Percentiles rank a stretch among this genome's conserved stretches.
Evolutionary conservation across 2,329 filamentous ascomycete genomes (phyloP).

Genomic region (Huntiella moniliformis): DNA sequence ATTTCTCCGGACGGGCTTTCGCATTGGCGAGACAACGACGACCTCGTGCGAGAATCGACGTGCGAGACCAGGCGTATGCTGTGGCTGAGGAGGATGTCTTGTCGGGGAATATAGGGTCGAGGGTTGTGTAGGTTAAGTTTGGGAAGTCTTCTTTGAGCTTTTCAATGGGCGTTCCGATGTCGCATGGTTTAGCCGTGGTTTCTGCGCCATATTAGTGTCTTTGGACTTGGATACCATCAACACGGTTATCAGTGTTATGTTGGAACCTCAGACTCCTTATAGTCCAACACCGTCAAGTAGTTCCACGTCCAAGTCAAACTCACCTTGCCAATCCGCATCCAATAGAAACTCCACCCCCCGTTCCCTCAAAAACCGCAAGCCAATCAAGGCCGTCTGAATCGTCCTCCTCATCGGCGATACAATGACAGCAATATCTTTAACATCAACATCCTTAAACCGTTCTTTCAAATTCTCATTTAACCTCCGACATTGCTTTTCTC

Average conservation of each 20-base stretch:
- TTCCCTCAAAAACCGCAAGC: slow-evolving; percentile 38
- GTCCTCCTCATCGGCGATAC: slow-evolving; percentile 48
- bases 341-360: slow-evolving; percentile 34
- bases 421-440: slow-evolving; percentile 30
- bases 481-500: slow-evolving; percentile 27
- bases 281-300: neutral
- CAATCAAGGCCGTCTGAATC: slow-evolving; percentile 41
- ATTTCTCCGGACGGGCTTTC: slow-evolving; percentile 34
- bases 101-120: slow-evolving; percentile 44
- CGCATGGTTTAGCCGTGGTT: slow-evolving; percentile 38
- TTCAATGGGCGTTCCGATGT: slow-evolving; percentile 34
- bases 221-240: neutral
- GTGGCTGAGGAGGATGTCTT: slow-evolving; percentile 31
- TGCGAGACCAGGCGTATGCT: slow-evolving; percentile 33
- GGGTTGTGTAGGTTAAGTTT: slow-evolving; percentile 31
- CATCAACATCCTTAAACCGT: slow-evolving; percentile 18
- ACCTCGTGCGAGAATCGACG: slow-evolving; percentile 35
- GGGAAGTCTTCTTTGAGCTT: slow-evolving; percentile 32
- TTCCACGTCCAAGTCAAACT: slow-evolving; percentile 4
- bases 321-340: slow-evolving; percentile 48
- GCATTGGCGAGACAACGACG: slow-evolving; percentile 31
- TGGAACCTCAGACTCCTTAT: neutral
- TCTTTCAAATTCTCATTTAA: slow-evolving; percentile 25
- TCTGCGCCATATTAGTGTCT: slow-evolving; percentile 19
- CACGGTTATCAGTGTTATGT: neutral